Conservation (phyloP, 495 filamentous ascomycete species). For the Pseudevernia furfuracea region DNA sequence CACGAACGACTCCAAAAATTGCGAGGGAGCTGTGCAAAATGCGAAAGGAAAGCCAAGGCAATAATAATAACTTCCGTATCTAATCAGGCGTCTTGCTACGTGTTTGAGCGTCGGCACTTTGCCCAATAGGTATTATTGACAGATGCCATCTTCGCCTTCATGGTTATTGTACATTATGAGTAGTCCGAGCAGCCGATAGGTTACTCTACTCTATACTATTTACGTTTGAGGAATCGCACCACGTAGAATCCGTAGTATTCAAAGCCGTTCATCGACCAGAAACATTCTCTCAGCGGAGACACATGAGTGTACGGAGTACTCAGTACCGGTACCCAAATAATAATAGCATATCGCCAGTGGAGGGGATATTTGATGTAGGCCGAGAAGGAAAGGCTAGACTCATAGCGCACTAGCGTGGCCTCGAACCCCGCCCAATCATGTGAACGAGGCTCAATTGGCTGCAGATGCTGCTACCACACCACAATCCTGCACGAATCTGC, state of each 20-base stretch:
- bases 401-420: background rate
- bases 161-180: background rate
- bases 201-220: too few relatives aligned
- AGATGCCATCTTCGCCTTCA: background rate
- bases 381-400: background rate
- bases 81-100: background rate
- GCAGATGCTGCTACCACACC: conserved; percentile 22
- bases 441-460: conserved; percentile 15
- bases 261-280: background rate
- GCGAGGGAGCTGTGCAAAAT: background rate
- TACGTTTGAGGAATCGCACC: background rate
- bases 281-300: background rate
- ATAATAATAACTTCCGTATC: background rate
- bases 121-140: background rate
- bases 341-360: background rate
- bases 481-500: conserved; percentile 22
- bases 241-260: background rate
- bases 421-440: conserved; percentile 22
- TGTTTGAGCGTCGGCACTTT: background rate
- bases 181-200: too few relatives aligned
- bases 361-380: conserved; percentile 1
- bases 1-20: background rate
- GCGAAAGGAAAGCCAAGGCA: background rate
- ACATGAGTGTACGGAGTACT: too few relatives aligned
- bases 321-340: too few relatives aligned